Conservation (phyloP, 805 yeast species). For the Candida namnaoensis region DNA sequence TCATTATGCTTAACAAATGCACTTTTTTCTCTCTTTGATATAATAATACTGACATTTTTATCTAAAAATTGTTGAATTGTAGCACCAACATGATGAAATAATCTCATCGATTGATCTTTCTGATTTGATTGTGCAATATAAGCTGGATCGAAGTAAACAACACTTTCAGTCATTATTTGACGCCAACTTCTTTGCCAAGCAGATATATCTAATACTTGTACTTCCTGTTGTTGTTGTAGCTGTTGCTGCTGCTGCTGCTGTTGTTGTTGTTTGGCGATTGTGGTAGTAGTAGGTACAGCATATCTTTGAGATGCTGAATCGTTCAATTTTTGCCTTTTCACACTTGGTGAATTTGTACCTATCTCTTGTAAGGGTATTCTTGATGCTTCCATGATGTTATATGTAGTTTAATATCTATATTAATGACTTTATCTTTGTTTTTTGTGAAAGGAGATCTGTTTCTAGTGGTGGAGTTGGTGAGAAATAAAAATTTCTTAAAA, state of each 20-base stretch:
- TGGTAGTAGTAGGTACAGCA: no score
- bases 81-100: conserved; percentile 36
- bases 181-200: conserved; percentile 59
- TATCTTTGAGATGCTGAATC: neutral
- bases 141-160: conserved; percentile 42
- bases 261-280: conserved; percentile 1
- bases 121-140: conserved; percentile 21
- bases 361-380: conserved; percentile 15
- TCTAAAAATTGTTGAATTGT: conserved; percentile 52
- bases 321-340: conserved; percentile 15
- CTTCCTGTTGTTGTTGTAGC: neutral
- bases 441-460: no score
- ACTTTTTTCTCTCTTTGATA: conserved; percentile 51
- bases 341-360: conserved; percentile 17
- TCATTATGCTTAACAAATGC: conserved; percentile 41
- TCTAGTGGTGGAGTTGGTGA: no score
- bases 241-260: neutral
- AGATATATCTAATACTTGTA: conserved; percentile 25
- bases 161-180: conserved; percentile 44
- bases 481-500: no score
- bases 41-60: conserved; percentile 58
- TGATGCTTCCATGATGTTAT: conserved; percentile 8
- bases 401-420: no score
- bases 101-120: conserved; percentile 22
- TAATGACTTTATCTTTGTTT: no score